Base-by-base conservation (phyloP, 106 monocot species). In the Narthecium ossifragum region DNA sequence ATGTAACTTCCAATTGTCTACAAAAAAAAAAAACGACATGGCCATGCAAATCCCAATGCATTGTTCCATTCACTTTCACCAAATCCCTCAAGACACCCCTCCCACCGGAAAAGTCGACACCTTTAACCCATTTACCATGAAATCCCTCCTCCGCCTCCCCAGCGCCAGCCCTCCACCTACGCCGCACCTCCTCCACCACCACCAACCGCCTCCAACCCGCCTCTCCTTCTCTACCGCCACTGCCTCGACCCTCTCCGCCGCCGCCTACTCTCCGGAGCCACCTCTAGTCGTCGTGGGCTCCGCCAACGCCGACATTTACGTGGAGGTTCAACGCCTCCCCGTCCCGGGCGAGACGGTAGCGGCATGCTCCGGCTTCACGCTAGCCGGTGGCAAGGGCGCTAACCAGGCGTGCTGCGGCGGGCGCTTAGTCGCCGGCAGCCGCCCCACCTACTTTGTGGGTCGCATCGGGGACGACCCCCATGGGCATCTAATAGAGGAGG, bases 271-370 rank as follows among this genome's bases (percentile, higher is more conserved):
- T 17, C 5, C 33, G 36, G 34, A 32, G 13, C 73, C 74, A 26
- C 80, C 85, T 6, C 31, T 94, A 26, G 90, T 96, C 15, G 80
- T 96, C 25, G 96, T 96, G 25, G 96, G 96, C 40, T 96, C 96
- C 56, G 96, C 90, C 75, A 96, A 96, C 75, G 96, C 96, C 71
- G 96, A 96, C 76, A 90, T 96, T 57, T 96, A 90, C 69, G 83
- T 96, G 20, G 86, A 90, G 70, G 60, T 96, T 62, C 71, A 80
- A 28, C 90, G 96, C 20, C 72, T 90, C 27, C 96, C 96, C 33
- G 53, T 17, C 0, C 51, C 29, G 4, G 90, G 96, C 8, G 96
- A 96, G 74, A 96, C 90, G 36, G 32, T 96, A 55, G 67, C 90
- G 17, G 90, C 96, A 27, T 38, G 52, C 46, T 39, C 69, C 15